phyloP scores from a whole-genome alignment of 148 eudicot species.

The Rhododendron griersonianum region DNA sequence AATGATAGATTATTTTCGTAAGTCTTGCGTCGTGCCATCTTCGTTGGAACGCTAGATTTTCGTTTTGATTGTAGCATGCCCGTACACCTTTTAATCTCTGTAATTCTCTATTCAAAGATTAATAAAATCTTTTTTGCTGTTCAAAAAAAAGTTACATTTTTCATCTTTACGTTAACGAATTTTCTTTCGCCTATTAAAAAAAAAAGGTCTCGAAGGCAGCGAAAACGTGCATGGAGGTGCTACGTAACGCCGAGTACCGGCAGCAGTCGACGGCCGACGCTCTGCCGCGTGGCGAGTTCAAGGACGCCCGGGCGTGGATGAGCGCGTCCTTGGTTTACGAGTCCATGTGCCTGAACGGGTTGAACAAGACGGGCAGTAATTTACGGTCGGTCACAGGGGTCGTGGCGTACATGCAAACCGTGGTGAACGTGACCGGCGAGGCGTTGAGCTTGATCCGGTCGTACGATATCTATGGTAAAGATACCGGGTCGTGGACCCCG shows the following conservation, averaged over 20 bases:
- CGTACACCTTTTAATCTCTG: background rate
- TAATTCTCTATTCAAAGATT: too few species aligned
- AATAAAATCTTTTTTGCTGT: too few species aligned
- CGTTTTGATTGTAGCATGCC: background rate
- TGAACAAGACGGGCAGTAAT: constrained; percentile 50
- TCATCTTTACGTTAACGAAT: too few species aligned
- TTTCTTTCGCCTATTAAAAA: too few species aligned
- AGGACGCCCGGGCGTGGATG: constrained; percentile 65
- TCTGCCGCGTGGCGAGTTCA: constrained; percentile 29
- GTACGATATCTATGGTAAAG: constrained; percentile 39
- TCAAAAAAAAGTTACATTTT: too few species aligned
- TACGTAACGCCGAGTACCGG: constrained; percentile 37
- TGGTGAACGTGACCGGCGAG: constrained; percentile 42
- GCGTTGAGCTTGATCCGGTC: constrained; percentile 55
- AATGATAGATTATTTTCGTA: too few species aligned
- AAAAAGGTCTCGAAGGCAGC: constrained; percentile 31
- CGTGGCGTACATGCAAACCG: constrained; percentile 36
- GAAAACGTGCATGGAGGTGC: constrained; percentile 41
- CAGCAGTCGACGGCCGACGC: constrained; percentile 12
- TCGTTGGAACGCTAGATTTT: background rate
- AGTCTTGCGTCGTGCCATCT: background rate
- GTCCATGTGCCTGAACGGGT: constrained; percentile 61
- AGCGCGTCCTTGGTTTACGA: constrained; percentile 63
- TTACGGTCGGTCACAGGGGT: constrained; percentile 27
- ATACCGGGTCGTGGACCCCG: constrained; percentile 42